phyloP scores from a whole-genome alignment of 2,329 filamentous ascomycete genomes.

The Dothideomycetidae sp. region DNA sequence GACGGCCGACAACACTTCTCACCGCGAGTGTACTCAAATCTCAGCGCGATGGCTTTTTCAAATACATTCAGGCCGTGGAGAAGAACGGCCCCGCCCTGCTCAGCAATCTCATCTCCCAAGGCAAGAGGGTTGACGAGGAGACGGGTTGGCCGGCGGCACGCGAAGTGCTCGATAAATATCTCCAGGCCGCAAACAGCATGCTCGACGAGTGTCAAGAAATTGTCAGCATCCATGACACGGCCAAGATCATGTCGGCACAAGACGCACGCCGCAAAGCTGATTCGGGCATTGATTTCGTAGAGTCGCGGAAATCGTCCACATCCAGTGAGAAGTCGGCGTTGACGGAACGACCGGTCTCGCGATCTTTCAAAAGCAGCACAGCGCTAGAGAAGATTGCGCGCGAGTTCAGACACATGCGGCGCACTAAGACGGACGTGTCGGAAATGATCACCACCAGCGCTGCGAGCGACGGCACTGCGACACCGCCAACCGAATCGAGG shows the following conservation, averaged over 20 bases:
- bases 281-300: constrained; percentile 47
- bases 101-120: constrained; percentile 38
- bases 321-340: constrained; percentile 14
- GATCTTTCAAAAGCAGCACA: constrained; percentile 27
- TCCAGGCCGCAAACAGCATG: constrained; percentile 43
- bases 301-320: constrained; percentile 13
- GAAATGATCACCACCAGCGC: constrained; percentile 27
- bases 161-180: constrained; percentile 41
- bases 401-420: constrained; percentile 45
- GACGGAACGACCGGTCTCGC: constrained; percentile 11
- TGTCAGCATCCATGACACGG: constrained; percentile 27
- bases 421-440: constrained; percentile 37
- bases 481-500: background rate
- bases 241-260: constrained; percentile 20
- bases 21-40: constrained; percentile 37
- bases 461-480: constrained; percentile 9
- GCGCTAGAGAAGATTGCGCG: constrained; percentile 46
- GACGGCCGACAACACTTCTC: constrained; percentile 38
- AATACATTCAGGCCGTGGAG: constrained; percentile 45
- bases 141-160: constrained; percentile 41
- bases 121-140: constrained; percentile 35
- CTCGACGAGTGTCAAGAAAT: constrained; percentile 45
- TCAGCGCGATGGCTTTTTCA: constrained; percentile 49
- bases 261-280: constrained; percentile 40
- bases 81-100: constrained; percentile 40